Evolutionary conservation across 176 grass and related monocot genomes (phyloP), one percentile per base, ranked within the genome.

Genomic region (Aegilops tauschii): DNA sequence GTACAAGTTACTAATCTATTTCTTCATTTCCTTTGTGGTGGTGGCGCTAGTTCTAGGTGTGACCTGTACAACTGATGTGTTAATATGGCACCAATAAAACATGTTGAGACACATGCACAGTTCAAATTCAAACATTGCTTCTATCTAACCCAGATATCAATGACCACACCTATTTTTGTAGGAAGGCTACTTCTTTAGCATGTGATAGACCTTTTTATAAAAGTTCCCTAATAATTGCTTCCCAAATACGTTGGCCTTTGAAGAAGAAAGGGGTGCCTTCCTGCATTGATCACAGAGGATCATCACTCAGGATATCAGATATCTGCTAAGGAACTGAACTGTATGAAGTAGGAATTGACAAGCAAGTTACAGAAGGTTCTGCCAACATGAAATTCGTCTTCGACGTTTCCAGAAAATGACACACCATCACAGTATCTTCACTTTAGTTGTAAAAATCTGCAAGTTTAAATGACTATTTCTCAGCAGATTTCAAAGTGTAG

Each of bases 401-500:
- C 72, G 8, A 86, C 87, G 73, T 93, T 58, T 40, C 93, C 30
- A 93, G 56, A 89, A 90, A 62, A 90, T 95, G 28, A 93, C 92
- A 8, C 91, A 30, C 30, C 95, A 42, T 98, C 95, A 54, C 96
- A 98, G 42, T 70, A 98, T 73, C 61, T 92, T 98, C 25, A 94
- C 93, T 86, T 91, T 98, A 39, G 50, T 98, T 93, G 73, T 93
- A 92, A 69, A 95, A 98, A 84, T 98, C 93, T 95, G 86, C 8
- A 21, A 29, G 13, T 25, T 40, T 35, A 35, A 35, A 35, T 35
- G 34, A 35, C 34, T 35, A 35, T 35, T 35, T 35, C 34, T 35
- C 34, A 35, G 34, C 34, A 35, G 34, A 35, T 35, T 4, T 35
- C 34, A 35, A 35, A 35, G 34, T 35, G 34, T 35, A 35, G 34